Conservation (phyloP, 225 moss, liverwort and hornwort genomes). For the Polytrichum formosum region DNA sequence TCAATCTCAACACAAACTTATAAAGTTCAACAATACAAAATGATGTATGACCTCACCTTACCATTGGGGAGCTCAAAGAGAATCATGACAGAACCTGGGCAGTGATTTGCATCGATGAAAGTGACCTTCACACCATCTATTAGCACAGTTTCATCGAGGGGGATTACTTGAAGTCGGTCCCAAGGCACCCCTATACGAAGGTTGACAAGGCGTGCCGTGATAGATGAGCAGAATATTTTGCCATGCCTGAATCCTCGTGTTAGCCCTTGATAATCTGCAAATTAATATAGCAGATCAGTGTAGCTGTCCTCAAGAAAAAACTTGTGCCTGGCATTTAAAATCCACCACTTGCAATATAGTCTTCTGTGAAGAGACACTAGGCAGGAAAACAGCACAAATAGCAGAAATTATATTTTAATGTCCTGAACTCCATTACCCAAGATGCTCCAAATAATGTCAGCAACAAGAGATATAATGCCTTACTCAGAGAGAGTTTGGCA, state of each 20-base stretch:
- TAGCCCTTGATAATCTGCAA: conserved; percentile 93
- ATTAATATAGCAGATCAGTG: background rate
- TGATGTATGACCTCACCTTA: conserved; percentile 52
- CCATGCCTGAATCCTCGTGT: conserved; percentile 89
- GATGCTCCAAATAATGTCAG: too few species aligned
- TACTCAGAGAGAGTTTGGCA: too few species aligned
- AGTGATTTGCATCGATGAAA: conserved; percentile 98
- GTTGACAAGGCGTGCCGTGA: conserved; percentile 83
- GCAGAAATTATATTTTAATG: too few species aligned
- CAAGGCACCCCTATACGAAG: conserved; percentile 74
- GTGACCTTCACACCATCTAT: conserved; percentile 83
- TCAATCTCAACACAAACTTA: too few species aligned
- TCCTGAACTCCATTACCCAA: too few species aligned
- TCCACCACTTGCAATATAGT: too few species aligned
- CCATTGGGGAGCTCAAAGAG: conserved; percentile 89
- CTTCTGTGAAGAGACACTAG: too few species aligned
- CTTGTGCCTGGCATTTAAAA: too few species aligned
- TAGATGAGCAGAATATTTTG: conserved; percentile 77
- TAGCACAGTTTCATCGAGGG: conserved; percentile 70
- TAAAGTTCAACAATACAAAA: background rate
- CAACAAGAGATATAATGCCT: too few species aligned
- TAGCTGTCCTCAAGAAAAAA: too few species aligned
- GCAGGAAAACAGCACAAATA: too few species aligned
- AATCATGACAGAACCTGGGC: conserved; percentile 99
- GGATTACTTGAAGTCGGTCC: conserved; percentile 72